Evolutionary conservation across 139 green algal species (phyloP).

Genomic region (Zygnema circumcarinatum): DNA sequence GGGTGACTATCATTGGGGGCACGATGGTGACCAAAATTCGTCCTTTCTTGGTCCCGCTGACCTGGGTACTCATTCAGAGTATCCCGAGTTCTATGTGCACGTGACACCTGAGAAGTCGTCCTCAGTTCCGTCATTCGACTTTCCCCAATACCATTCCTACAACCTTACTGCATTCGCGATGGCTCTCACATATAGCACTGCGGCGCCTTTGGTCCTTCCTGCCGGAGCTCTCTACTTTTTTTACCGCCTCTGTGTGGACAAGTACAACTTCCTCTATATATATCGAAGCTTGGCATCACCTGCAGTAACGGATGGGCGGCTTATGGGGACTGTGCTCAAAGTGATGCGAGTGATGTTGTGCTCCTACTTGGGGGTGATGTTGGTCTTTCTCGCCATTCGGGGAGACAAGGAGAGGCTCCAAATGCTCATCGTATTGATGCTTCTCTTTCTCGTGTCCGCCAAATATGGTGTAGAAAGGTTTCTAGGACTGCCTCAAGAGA

Average conservation of each 20-base stretch:
- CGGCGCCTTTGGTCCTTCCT: conserved; percentile 38
- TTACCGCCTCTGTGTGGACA: conserved; percentile 53
- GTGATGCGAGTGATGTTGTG: conserved; percentile 39
- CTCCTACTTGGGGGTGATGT: conserved; percentile 13
- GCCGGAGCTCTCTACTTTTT: conserved; percentile 39
- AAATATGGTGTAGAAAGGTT: conserved; percentile 40
- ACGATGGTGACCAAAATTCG: background rate
- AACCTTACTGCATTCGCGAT: conserved; percentile 56
- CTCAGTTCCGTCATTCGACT: conserved; percentile 30
- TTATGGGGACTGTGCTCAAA: conserved; percentile 39
- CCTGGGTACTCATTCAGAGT: background rate
- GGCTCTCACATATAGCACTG: conserved; percentile 28
- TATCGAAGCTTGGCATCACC: background rate
- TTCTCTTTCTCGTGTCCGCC: conserved; percentile 23
- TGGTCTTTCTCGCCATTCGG: conserved; percentile 24
- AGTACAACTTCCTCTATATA: conserved; percentile 59
- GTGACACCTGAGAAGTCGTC: background rate
- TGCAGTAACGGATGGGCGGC: conserved; percentile 25
- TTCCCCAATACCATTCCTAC: conserved; percentile 52
- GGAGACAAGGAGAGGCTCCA: conserved; percentile 32
- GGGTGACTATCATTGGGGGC: background rate
- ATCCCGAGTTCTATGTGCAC: background rate
- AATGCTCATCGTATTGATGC: conserved; percentile 27
- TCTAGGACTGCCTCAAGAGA: conserved; percentile 24
- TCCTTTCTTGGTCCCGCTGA: background rate